Evolutionary conservation across 306 rosid species (phyloP).

Genomic region (Hippophae tibetana): DNA sequence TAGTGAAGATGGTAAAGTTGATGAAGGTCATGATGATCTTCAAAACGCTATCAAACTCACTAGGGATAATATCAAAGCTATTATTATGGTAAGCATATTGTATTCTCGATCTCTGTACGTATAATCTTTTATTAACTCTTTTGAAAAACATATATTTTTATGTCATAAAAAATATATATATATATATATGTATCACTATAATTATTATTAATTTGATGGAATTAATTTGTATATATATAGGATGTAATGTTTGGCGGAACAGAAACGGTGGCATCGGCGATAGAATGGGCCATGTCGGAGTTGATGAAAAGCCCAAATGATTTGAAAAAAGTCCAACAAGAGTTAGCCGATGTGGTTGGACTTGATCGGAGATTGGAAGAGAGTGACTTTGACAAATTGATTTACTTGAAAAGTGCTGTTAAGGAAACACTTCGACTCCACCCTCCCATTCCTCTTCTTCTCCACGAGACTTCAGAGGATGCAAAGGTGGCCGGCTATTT

Average conservation of each 20-base stretch:
- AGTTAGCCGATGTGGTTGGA: slow-evolving; percentile 56
- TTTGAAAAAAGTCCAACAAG: slow-evolving; percentile 43
- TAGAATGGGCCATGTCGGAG: slow-evolving; percentile 85
- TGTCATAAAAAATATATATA: no score
- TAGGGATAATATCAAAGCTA: slow-evolving; percentile 77
- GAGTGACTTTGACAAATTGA: slow-evolving; percentile 55
- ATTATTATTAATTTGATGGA: no score
- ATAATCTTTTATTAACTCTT: no score
- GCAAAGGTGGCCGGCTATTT: slow-evolving; percentile 41
- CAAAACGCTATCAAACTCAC: slow-evolving; percentile 53
- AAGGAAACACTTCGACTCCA: slow-evolving; percentile 80
- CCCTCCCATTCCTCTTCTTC: slow-evolving; percentile 89
- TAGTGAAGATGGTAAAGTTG: slow-evolving; percentile 22
- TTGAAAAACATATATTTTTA: no score
- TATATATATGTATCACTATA: no score
- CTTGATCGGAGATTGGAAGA: slow-evolving; percentile 56
- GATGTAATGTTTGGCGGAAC: slow-evolving; percentile 98
- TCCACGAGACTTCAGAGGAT: slow-evolving; percentile 81
- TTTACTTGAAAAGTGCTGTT: slow-evolving; percentile 36
- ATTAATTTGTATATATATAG: slow-evolving; percentile 17
- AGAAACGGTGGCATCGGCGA: slow-evolving; percentile 86
- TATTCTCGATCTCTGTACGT: no score
- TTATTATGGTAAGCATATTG: slow-evolving; percentile 53
- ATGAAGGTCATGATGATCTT: slow-evolving; percentile 29
- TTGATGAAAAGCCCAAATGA: slow-evolving; percentile 65